These are phyloP conservation scores for Heterobasidion annosum DNA, from an alignment of 1,284 basidiomycete genomes.

Conservation along the genomic window DNA sequence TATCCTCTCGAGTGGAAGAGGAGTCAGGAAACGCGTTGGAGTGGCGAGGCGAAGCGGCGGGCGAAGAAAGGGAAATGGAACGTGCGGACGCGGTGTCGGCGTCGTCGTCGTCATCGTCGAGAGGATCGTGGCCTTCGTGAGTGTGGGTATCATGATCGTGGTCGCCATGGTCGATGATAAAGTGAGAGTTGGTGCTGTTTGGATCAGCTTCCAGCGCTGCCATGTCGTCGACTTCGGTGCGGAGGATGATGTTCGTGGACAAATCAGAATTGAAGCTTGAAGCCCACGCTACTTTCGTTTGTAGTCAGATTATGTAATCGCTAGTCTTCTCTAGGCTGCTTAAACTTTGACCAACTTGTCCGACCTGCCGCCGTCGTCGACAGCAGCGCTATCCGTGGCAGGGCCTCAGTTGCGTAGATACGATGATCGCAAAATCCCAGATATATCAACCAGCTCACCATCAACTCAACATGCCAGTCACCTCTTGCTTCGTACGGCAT, in stretches of 20 bases:
- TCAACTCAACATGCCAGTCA: too few relatives aligned
- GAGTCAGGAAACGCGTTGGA: slow-evolving; percentile 22
- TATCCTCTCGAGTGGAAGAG: slow-evolving; percentile 10
- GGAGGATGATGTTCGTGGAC: not conserved
- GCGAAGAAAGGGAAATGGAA: slow-evolving; percentile 66
- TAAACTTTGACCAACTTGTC: too few relatives aligned
- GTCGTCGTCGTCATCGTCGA: slow-evolving; percentile 22
- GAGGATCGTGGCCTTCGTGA: not conserved
- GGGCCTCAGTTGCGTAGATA: too few relatives aligned
- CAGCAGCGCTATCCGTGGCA: too few relatives aligned
- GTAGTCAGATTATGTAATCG: too few relatives aligned
- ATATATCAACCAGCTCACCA: too few relatives aligned
- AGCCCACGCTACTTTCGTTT: not conserved
- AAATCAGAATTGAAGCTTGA: not conserved
- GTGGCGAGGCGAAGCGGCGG: slow-evolving; percentile 35
- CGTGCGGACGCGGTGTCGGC: slow-evolving; percentile 74
- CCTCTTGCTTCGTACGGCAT: too few relatives aligned
- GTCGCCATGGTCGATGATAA: not conserved
- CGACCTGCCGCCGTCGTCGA: too few relatives aligned
- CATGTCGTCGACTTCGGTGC: not conserved
- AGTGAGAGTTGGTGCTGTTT: slow-evolving; percentile 1
- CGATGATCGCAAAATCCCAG: too few relatives aligned
- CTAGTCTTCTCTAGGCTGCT: too few relatives aligned
- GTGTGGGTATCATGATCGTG: not conserved
- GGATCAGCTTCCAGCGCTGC: not conserved